phyloP scores from a whole-genome alignment of 2,329 filamentous ascomycete genomes.

The Diaporthe destruens region DNA sequence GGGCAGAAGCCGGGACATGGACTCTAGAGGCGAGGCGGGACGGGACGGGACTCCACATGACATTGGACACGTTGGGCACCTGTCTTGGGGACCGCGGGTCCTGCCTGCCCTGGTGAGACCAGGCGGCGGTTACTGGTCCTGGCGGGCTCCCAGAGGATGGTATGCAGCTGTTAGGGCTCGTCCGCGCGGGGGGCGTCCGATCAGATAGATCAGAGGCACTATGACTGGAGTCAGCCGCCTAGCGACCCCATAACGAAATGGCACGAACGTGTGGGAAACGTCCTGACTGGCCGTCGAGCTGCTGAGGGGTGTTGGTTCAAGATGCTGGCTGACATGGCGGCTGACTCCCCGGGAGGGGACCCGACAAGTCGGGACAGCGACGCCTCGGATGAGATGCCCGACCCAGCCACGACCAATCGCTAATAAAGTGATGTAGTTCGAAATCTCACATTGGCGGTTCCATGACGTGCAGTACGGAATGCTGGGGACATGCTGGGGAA shows the following conservation, averaged over 20 bases:
- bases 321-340: conserved; percentile 34
- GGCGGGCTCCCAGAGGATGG: not conserved
- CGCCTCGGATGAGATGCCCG: not conserved
- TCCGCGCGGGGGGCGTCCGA: not conserved
- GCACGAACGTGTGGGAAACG: conserved; percentile 14
- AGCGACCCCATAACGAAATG: not conserved
- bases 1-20: conserved; percentile 61
- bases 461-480: conserved; percentile 27
- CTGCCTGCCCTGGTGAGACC: conserved; percentile 29
- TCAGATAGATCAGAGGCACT: not conserved
- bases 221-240: conserved; percentile 1
- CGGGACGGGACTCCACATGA: not conserved
- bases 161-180: not conserved
- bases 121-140: conserved; percentile 1
- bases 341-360: not conserved
- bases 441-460: not conserved
- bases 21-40: not conserved
- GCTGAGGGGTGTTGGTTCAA: not conserved
- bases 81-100: not conserved
- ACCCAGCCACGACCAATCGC: conserved; percentile 16
- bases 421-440: not conserved
- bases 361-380: conserved; percentile 10
- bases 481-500: too few species aligned
- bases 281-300: not conserved
- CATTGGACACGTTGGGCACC: not conserved